Conservation (phyloP, 805 yeast genomes). For the Pichia scutulata region DNA sequence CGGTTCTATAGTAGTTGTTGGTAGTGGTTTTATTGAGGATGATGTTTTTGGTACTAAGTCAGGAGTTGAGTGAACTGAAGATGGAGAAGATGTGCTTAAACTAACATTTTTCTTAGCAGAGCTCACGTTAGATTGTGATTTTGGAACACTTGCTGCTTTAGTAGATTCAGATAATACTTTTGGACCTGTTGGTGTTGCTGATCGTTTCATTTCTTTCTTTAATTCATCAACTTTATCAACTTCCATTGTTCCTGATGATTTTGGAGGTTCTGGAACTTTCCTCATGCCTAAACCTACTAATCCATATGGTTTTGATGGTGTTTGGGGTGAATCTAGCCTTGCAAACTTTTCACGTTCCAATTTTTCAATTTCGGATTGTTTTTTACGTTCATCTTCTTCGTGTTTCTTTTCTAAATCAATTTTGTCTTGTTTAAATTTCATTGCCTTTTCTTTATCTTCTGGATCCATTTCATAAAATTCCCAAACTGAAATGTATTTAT, state of each 20-base stretch:
- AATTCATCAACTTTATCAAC: background rate
- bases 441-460: conserved; percentile 31
- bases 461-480: conserved; percentile 48
- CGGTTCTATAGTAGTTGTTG: background rate
- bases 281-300: conserved; percentile 17
- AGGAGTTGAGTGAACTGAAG: background rate
- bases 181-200: background rate
- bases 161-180: background rate
- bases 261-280: background rate
- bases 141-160: background rate
- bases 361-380: conserved; percentile 13
- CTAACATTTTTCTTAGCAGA: background rate
- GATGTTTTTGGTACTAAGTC: background rate
- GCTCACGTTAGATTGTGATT: background rate
- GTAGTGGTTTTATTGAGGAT: background rate
- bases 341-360: conserved; percentile 12
- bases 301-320: conserved; percentile 23
- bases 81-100: background rate
- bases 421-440: conserved; percentile 17
- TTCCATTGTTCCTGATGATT: background rate
- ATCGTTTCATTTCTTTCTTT: background rate
- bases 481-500: conserved; percentile 43
- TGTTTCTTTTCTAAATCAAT: conserved; percentile 14
- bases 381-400: conserved; percentile 13
- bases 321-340: background rate